Evolutionary conservation across 1,139 yeast species (phyloP).

Genomic region (Arxiozyma heterogenica): DNA sequence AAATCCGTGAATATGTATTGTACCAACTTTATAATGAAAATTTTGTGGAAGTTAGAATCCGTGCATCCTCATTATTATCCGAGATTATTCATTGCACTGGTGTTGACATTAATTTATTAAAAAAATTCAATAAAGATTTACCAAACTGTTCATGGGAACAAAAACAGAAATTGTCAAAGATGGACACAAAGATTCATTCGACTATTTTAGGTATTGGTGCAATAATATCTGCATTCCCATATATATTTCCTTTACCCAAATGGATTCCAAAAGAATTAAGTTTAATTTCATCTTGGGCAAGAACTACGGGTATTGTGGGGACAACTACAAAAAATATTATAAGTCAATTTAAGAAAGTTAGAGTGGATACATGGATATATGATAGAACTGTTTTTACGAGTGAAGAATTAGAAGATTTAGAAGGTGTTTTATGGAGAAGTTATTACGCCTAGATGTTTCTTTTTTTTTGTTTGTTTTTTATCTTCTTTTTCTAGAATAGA

Average conservation of each 20-base stretch:
- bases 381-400: slow-evolving; percentile 69
- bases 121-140: slow-evolving; percentile 35
- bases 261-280: slow-evolving; percentile 81
- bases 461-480: no score
- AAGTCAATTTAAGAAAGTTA: slow-evolving; percentile 79
- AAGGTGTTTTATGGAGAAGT: slow-evolving; percentile 90
- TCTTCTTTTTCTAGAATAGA: no score
- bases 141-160: slow-evolving; percentile 23
- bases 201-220: slow-evolving; percentile 88
- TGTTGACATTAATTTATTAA: slow-evolving; percentile 25
- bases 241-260: slow-evolving; percentile 78
- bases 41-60: slow-evolving; percentile 62
- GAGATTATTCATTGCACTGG: slow-evolving; percentile 35
- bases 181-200: slow-evolving; percentile 43
- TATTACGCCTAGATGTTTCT: slow-evolving; percentile 56
- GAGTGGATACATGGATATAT: slow-evolving; percentile 96
- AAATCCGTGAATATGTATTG: slow-evolving; percentile 46
- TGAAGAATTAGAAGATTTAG: slow-evolving; percentile 81
- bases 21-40: slow-evolving; percentile 50
- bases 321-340: slow-evolving; percentile 75
- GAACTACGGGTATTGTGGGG: slow-evolving; percentile 68
- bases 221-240: slow-evolving; percentile 81
- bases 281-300: slow-evolving; percentile 55
- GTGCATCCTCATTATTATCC: slow-evolving; percentile 67
- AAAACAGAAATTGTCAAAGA: slow-evolving; percentile 29